Evolutionary conservation across 2,329 filamentous ascomycete species (phyloP).

Genomic region (Coniella vitis): DNA sequence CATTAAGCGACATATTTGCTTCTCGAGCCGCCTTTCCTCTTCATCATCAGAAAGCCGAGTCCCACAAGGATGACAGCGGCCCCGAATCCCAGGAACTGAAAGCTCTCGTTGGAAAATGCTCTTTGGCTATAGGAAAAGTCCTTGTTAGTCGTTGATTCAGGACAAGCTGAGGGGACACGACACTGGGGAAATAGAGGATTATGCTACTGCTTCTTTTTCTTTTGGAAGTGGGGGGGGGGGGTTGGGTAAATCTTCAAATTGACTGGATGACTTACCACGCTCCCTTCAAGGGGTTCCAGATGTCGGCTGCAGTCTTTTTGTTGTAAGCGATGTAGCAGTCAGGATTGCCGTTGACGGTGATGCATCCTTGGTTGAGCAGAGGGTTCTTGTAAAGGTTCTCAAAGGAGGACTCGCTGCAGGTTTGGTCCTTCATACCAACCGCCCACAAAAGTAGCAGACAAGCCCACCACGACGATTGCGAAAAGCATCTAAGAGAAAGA

Average conservation of each 20-base stretch:
- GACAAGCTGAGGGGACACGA: no score
- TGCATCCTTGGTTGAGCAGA: conserved; percentile 3
- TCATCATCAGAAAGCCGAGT: background rate
- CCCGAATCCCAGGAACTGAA: conserved; percentile 1
- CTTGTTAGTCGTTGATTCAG: background rate
- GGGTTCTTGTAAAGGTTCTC: conserved; percentile 2
- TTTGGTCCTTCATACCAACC: conserved; percentile 5
- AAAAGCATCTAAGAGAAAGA: conserved; percentile 24
- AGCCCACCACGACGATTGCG: conserved; percentile 25
- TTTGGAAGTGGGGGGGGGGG: no score
- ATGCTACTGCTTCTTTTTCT: no score
- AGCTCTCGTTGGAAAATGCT: conserved; percentile 5
- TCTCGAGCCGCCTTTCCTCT: conserved; percentile 3
- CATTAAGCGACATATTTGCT: background rate
- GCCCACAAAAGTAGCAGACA: conserved; percentile 25
- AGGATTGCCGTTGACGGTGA: background rate
- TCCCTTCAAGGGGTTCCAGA: background rate
- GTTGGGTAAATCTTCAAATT: no score
- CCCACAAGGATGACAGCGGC: background rate
- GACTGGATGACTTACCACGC: background rate
- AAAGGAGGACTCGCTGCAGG: background rate
- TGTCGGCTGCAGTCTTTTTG: no score
- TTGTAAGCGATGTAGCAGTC: background rate
- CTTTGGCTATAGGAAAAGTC: background rate
- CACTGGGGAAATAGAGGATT: no score